phyloP scores from a whole-genome alignment of 192 early-diverging fungal genomes.

The Coemansia sp. region DNA sequence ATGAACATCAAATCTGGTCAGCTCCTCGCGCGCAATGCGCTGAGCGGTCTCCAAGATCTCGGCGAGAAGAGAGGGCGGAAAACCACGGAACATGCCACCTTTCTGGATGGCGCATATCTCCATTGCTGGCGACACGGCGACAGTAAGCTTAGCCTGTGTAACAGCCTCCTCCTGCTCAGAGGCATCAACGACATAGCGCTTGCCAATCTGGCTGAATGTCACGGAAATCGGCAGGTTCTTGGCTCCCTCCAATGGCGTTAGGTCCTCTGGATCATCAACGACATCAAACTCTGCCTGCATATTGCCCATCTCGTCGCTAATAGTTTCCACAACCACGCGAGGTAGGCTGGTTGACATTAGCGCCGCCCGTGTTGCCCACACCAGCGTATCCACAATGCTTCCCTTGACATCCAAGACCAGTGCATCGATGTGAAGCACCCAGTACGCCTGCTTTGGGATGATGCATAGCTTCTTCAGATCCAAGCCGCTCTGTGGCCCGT shows the following conservation, averaged over 20 bases:
- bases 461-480: slow-evolving; percentile 88
- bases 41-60: slow-evolving; percentile 47
- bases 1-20: slow-evolving; percentile 19
- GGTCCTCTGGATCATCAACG: slow-evolving; percentile 87
- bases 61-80: slow-evolving; percentile 43
- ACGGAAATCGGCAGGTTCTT: slow-evolving; percentile 82
- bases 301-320: slow-evolving; percentile 78
- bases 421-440: slow-evolving; percentile 90
- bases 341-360: slow-evolving; percentile 88
- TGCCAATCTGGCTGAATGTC: slow-evolving; percentile 87
- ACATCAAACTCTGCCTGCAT: slow-evolving; percentile 88
- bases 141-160: slow-evolving; percentile 75
- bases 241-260: slow-evolving; percentile 74
- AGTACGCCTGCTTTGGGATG: slow-evolving; percentile 87
- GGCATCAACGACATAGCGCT: slow-evolving; percentile 84
- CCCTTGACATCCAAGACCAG: slow-evolving; percentile 91
- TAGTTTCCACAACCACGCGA: slow-evolving; percentile 77
- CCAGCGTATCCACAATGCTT: slow-evolving; percentile 82
- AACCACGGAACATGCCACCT: slow-evolving; percentile 52
- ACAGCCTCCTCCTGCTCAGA: slow-evolving; percentile 89
- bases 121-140: slow-evolving; percentile 80
- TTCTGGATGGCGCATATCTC: slow-evolving; percentile 91
- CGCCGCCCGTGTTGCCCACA: slow-evolving; percentile 86
- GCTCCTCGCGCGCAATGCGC: slow-evolving; percentile 37
- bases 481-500: slow-evolving; percentile 81